These are phyloP conservation scores for Coelastrella sp. DNA, from an alignment of 139 green algal species.

Conservation along the genomic window DNA sequence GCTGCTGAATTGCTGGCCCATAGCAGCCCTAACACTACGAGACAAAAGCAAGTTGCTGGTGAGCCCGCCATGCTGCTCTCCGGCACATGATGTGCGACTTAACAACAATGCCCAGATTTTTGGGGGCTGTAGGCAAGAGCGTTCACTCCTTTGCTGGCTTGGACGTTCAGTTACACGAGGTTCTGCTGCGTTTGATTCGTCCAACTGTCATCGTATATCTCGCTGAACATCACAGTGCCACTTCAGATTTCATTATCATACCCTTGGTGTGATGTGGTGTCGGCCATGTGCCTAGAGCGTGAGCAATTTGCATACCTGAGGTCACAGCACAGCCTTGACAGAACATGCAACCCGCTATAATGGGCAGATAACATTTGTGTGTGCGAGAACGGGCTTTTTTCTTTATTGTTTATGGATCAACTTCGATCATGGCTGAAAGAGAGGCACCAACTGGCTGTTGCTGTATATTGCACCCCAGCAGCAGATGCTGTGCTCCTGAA, in stretches of 20 bases:
- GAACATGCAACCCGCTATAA: no score
- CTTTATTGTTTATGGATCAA: slow-evolving; percentile 36
- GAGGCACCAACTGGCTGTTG: slow-evolving; percentile 65
- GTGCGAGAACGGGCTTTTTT: no score
- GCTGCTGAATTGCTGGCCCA: not conserved
- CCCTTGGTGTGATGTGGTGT: no score
- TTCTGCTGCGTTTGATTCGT: not conserved
- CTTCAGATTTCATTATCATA: no score
- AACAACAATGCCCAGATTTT: not conserved
- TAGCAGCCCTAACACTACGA: not conserved
- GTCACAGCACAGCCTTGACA: no score
- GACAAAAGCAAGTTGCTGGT: not conserved
- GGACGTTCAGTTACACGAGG: not conserved
- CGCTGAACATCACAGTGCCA: no score
- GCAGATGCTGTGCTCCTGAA: slow-evolving; percentile 61
- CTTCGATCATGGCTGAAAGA: slow-evolving; percentile 57
- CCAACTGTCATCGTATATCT: no score
- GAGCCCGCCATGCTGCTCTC: not conserved
- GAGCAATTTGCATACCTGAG: no score
- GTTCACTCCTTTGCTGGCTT: not conserved
- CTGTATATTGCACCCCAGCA: slow-evolving; percentile 70
- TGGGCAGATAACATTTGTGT: no score
- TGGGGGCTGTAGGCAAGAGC: no score
- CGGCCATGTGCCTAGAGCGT: no score
- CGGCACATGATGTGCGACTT: not conserved